Base-by-base conservation (phyloP, 352 stramenopile genomes). In the Plasmopara muralis region DNA sequence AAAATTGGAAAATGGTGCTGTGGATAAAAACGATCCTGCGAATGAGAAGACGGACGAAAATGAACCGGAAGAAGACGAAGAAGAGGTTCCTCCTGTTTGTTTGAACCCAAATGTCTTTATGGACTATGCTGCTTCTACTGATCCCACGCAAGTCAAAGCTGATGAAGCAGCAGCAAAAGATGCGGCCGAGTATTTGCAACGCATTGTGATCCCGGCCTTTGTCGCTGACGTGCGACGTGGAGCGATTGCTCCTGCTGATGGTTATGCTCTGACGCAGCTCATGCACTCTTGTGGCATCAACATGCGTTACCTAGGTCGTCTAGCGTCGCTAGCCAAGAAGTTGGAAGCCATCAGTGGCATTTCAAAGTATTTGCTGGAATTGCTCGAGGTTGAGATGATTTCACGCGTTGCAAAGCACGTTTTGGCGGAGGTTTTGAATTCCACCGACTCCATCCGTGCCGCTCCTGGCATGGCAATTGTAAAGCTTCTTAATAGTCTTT, bases 361-460 rank as follows among this genome's bases (percentile, higher is more conserved):
- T 66, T 94, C 93, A 20, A 85, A 95, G 64, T 97, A 90, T 61
- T 90, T 97, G 60, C 66, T 97, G 14, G 93, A 98, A 64, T 60
- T 98, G 6, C 68, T 98, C 4, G 95, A 98, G 57, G 89, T 94
- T 12, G 95, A 98, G 68, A 98, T 98, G 83, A 86, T 98, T 39
- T 83, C 94, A 16, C 89, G 95, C 57, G 87, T 76, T 28, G 57
- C 83, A 29, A 98, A 98, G 72, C 83, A 94, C 63, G 60, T 91
- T 31, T 54, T 95, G 18, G 74, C 77, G 20, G 72, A 86, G 48
- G 59, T 92, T 4, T 60, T 92, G 28, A 84, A 85, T 62, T 70
- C 68, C 4, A 70, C 93, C 45, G 64, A 71, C 13, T 67, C 60
- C 2, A 64, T 87, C 33, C 74, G 75, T 46, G 74, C 79, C 8